Evolutionary conservation across 169 alveolate genomes (phyloP).

Genomic region (Eimeria necatrix): DNA sequence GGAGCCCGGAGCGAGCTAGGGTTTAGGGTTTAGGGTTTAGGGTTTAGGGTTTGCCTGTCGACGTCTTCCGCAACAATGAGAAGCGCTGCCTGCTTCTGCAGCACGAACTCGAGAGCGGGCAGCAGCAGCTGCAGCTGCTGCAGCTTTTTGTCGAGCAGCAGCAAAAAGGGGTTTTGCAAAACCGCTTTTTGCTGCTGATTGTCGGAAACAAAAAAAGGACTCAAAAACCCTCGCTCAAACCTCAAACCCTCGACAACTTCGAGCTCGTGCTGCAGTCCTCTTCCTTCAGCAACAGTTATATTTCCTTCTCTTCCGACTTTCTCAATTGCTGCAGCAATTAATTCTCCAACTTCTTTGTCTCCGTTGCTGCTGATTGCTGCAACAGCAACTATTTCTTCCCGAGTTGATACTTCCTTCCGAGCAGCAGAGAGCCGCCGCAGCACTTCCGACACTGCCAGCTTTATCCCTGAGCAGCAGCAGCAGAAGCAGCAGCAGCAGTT

Average conservation of each 20-base stretch:
- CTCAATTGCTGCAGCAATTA: conserved; percentile 98
- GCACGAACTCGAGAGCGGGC: conserved; percentile 97
- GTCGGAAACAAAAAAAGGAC: conserved; percentile 99
- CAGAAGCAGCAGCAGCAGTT: no score
- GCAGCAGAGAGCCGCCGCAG: conserved; percentile 88
- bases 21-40: neutral
- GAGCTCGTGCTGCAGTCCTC: conserved; percentile 98
- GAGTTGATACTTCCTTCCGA: conserved; percentile 91
- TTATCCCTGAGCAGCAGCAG: conserved; percentile 89
- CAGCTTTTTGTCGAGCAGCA: conserved; percentile 97
- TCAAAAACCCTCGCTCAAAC: conserved; percentile 98
- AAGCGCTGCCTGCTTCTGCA: conserved; percentile 96
- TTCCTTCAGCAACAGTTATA: conserved; percentile 98
- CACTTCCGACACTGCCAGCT: conserved; percentile 92
- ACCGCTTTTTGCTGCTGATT: conserved; percentile 95
- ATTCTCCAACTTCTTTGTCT: conserved; percentile 96
- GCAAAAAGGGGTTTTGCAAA: conserved; percentile 97
- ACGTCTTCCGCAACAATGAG: conserved; percentile 99
- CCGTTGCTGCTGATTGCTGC: conserved; percentile 99
- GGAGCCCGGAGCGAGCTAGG: no score
- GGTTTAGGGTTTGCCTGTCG: conserved; percentile 87
- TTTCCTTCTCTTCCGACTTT: conserved; percentile 99
- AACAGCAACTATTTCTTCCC: conserved; percentile 91
- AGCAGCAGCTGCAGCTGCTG: conserved; percentile 95
- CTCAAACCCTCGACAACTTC: conserved; percentile 99